These are phyloP conservation scores for Backusella australiensis DNA, from an alignment of 192 early-diverging fungal genomes.

Conservation along the genomic window DNA sequence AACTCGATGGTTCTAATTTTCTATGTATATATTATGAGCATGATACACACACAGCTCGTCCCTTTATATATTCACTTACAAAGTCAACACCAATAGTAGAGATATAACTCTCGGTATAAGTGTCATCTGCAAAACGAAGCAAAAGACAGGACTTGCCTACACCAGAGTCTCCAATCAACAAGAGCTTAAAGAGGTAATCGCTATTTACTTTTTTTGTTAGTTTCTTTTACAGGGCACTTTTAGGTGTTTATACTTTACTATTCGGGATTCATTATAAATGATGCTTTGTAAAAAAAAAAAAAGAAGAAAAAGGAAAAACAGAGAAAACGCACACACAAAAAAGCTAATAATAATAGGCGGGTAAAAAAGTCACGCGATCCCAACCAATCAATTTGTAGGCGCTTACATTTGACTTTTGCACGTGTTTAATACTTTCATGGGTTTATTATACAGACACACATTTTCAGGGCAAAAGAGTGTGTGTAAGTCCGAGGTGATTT, in stretches of 20 bases:
- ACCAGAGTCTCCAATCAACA: slow-evolving; percentile 97
- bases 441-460: not conserved
- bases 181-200: slow-evolving; percentile 98
- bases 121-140: slow-evolving; percentile 97
- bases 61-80: slow-evolving; percentile 49
- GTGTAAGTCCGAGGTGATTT: not conserved
- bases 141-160: slow-evolving; percentile 97
- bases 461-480: not conserved
- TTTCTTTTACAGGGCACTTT: not conserved
- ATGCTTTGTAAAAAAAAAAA: not conserved
- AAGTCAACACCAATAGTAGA: slow-evolving; percentile 99
- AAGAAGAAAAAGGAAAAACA: not conserved
- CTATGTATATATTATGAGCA: slow-evolving; percentile 34
- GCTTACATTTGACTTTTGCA: not conserved
- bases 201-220: slow-evolving; percentile 40
- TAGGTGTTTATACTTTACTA: slow-evolving; percentile 5
- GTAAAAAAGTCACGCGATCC: not conserved
- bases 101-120: slow-evolving; percentile 97
- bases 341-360: not conserved
- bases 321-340: not conserved
- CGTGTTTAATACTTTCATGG: not conserved
- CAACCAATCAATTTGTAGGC: not conserved
- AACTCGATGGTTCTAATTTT: slow-evolving; percentile 99
- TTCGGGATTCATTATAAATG: slow-evolving; percentile 14
- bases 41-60: not conserved